Percentiles rank a stretch among this genome's conserved stretches.
These are phyloP conservation scores for Pseudonitzschia delicatissima DNA, from an alignment of 108 stramenopile genomes.

Conservation along the genomic window DNA sequence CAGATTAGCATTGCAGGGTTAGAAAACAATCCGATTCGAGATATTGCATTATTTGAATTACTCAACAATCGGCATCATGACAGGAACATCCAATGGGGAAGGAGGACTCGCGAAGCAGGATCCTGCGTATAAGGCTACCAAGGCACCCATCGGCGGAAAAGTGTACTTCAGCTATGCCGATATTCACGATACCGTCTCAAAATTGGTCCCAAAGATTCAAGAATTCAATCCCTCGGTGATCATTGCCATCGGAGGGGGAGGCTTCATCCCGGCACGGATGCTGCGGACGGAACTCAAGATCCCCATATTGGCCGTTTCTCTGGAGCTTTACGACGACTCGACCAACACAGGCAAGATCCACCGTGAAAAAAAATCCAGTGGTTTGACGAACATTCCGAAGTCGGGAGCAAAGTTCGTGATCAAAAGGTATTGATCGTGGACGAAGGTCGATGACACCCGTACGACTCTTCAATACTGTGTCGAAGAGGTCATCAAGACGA, in stretches of 20 bases:
- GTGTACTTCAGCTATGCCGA: conserved; percentile 45
- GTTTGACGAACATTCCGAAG: conserved; percentile 29
- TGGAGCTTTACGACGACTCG: conserved; percentile 44
- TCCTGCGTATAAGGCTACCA: background rate
- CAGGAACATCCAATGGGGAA: too few relatives aligned
- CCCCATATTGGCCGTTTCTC: conserved; percentile 39
- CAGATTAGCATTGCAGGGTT: too few relatives aligned
- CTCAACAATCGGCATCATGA: too few relatives aligned
- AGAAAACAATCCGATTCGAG: too few relatives aligned
- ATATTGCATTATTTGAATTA: too few relatives aligned
- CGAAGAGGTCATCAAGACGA: conserved; percentile 19
- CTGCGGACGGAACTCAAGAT: conserved; percentile 37
- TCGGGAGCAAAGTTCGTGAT: conserved; percentile 23
- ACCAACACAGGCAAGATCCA: conserved; percentile 25
- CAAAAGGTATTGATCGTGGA: conserved; percentile 44
- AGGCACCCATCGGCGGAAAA: conserved; percentile 32
- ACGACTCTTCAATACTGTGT: conserved; percentile 39
- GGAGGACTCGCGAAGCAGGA: background rate
- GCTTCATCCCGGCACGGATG: conserved; percentile 48
- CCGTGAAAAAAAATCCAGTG: conserved; percentile 30
- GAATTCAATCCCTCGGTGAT: conserved; percentile 37
- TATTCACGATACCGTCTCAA: conserved; percentile 27
- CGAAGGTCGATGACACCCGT: conserved; percentile 48
- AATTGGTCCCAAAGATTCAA: conserved; percentile 23
- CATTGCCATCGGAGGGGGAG: conserved; percentile 49